Evolutionary conservation across 176 grass and related monocot genomes (phyloP).

Genomic region (Phoenix roebelenii): DNA sequence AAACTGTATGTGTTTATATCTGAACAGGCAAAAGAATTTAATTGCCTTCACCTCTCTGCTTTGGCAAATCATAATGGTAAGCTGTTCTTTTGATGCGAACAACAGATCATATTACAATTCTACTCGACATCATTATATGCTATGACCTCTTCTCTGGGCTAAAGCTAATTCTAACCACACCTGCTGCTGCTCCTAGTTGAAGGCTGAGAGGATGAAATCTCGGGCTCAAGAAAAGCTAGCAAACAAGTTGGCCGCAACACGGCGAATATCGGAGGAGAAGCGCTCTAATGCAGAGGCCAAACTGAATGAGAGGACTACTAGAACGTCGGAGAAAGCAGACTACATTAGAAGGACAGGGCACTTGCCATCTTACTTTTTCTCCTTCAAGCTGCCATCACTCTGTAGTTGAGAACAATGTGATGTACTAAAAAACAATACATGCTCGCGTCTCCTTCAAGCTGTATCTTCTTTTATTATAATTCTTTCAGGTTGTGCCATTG

Average conservation of each 20-base stretch:
- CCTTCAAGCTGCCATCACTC: constrained; percentile 70
- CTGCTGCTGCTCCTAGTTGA: constrained; percentile 37
- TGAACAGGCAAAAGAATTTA: too few species aligned
- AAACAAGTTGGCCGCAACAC: constrained; percentile 37
- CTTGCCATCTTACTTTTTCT: constrained; percentile 66
- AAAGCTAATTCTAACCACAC: neutral
- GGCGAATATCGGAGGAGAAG: constrained; percentile 64
- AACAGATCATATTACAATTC: too few species aligned
- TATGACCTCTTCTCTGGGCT: too few species aligned
- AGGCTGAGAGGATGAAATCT: constrained; percentile 68
- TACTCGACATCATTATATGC: too few species aligned
- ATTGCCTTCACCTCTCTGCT: too few species aligned
- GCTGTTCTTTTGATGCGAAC: too few species aligned
- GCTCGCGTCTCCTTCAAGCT: too few species aligned
- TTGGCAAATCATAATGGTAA: too few species aligned
- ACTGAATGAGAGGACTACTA: constrained; percentile 53
- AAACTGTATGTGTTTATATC: too few species aligned
- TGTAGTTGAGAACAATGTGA: constrained; percentile 39
- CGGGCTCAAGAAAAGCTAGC: constrained; percentile 67
- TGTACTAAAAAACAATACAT: too few species aligned
- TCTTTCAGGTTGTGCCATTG: too few species aligned
- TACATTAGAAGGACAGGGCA: constrained; percentile 84
- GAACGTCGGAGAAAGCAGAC: constrained; percentile 58
- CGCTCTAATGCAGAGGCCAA: constrained; percentile 49
- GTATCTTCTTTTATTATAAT: too few species aligned